Evolutionary conservation across 1,139 yeast genomes (phyloP).

Genomic region (Zygoascus meyerae): DNA sequence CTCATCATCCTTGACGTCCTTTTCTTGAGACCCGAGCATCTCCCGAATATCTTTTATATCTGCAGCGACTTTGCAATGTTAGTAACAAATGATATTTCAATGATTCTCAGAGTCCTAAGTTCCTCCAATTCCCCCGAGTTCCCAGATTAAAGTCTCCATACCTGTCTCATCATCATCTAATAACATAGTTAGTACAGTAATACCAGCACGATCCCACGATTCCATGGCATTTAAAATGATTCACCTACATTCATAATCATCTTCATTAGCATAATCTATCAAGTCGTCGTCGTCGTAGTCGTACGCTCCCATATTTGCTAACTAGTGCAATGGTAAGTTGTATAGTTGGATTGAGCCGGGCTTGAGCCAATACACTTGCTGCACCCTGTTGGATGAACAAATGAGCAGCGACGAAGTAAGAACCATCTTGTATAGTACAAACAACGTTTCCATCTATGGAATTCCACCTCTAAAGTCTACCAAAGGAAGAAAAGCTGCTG

Average conservation of each 20-base stretch:
- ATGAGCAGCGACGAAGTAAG: constrained; percentile 11
- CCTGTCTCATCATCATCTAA: no score
- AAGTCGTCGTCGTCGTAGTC: constrained; percentile 20
- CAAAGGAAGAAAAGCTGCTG: constrained; percentile 29
- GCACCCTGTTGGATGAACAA: no score
- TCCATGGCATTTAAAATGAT: constrained; percentile 11
- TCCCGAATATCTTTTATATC: constrained; percentile 9
- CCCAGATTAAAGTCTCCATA: no score
- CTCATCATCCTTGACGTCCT: constrained; percentile 39
- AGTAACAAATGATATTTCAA: no score
- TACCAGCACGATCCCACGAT: no score
- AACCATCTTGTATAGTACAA: constrained; percentile 18
- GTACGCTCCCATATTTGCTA: neutral
- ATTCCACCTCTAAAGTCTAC: constrained; percentile 34
- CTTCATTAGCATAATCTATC: constrained; percentile 19
- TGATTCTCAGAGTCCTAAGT: no score
- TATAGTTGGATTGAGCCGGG: no score
- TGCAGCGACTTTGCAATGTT: constrained; percentile 5
- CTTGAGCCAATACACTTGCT: no score
- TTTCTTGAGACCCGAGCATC: neutral
- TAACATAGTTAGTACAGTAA: no score
- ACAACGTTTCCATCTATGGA: constrained; percentile 24
- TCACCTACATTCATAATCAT: constrained; percentile 12
- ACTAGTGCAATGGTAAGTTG: neutral
- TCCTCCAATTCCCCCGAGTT: no score